Conservation (phyloP, 2,329 filamentous ascomycete genomes). For the Grosmannia clavigera region DNA sequence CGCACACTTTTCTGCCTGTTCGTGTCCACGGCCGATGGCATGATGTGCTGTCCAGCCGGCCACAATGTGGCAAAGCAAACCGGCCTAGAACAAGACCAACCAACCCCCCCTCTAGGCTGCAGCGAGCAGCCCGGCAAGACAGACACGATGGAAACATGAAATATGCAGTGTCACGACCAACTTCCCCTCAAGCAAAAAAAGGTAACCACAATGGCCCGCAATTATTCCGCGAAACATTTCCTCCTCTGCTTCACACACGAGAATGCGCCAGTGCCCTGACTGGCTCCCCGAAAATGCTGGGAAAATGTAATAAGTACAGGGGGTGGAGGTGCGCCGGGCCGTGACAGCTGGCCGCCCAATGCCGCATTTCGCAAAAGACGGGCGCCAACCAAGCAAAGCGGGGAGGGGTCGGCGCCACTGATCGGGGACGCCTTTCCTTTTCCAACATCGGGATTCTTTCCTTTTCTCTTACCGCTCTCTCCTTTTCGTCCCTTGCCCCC, state of each 20-base stretch:
- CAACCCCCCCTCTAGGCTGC: no score
- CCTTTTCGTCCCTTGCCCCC: neutral
- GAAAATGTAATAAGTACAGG: neutral
- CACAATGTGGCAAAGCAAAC: no score
- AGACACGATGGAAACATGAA: no score
- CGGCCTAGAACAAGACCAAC: no score
- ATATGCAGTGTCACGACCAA: neutral
- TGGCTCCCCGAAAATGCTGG: neutral
- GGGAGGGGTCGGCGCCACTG: conserved; percentile 1
- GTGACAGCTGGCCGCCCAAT: conserved; percentile 8
- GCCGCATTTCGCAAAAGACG: conserved; percentile 2
- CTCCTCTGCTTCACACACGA: neutral
- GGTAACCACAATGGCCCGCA: neutral
- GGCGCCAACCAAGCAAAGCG: neutral
- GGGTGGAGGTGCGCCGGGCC: conserved; percentile 7
- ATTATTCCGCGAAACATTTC: neutral
- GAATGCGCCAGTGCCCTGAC: conserved; percentile 4
- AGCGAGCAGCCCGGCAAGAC: no score
- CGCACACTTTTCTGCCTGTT: no score
- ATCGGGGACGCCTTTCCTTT: neutral
- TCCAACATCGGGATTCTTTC: neutral
- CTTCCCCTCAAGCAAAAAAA: neutral
- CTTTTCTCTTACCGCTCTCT: neutral
- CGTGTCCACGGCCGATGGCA: neutral
- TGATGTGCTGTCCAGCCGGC: neutral